Conservation (phyloP, 345 rosid species). For the Brassica carinata region DNA sequence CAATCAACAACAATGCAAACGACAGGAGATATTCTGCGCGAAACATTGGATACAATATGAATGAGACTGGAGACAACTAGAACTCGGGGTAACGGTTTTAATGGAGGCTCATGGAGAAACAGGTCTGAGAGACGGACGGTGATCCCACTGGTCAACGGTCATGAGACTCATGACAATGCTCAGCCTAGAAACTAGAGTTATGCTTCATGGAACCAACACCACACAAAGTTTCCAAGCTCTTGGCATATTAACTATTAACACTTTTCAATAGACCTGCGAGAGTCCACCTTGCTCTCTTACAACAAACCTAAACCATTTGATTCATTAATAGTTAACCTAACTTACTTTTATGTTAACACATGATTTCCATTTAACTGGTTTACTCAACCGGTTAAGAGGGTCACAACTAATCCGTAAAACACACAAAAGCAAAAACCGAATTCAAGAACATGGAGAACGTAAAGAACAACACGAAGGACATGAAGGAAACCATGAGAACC, state of each 20-base stretch:
- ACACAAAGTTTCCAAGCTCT: not conserved
- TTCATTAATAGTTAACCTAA: not conserved
- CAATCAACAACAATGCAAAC: constrained; percentile 41
- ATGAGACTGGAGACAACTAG: constrained; percentile 15
- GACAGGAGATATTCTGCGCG: constrained; percentile 33
- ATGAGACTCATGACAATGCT: no score
- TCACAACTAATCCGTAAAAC: not conserved
- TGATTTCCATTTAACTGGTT: not conserved
- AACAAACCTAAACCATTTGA: not conserved
- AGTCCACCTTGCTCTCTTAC: not conserved
- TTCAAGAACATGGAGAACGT: constrained; percentile 15
- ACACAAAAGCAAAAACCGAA: not conserved
- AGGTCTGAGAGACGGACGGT: no score
- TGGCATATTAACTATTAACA: not conserved
- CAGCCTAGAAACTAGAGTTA: no score
- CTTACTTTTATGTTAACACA: not conserved
- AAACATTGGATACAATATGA: constrained; percentile 43
- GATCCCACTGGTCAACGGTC: no score
- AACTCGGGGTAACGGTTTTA: no score
- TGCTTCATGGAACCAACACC: not conserved
- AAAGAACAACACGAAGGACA: constrained; percentile 36
- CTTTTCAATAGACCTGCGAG: not conserved
- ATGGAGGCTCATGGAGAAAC: no score
- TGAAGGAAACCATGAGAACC: constrained; percentile 43
- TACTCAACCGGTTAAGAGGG: constrained; percentile 5